Evolutionary conservation across 179 eudicot species (phyloP), one percentile per base, ranked within the genome.

Genomic region (Beta lomatogona): DNA sequence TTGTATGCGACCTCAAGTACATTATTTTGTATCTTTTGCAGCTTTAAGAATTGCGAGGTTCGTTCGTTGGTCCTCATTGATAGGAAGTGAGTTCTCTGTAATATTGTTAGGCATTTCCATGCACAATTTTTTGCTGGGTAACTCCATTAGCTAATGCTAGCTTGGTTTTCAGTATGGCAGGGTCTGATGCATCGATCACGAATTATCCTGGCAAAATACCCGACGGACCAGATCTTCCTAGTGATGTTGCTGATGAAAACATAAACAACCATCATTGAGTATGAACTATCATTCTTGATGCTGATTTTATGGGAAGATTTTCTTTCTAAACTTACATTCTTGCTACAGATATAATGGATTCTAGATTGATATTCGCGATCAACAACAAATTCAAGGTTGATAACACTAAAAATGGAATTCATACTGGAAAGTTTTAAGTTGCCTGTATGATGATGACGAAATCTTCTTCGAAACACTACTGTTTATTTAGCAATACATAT

Each of bases 21-120:
- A 55, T 55, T 72, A 22, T 57, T 77, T 28, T 71, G 55, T 46
- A 13, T 36, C 3, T 36, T 36, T 31, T 87, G 88, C 94, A 95
- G 98, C 64, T 95, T 91, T 80, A 88, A 91, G 11, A 95, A 95
- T 78, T 95, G 98, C 48, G 97, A 95, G 89, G 94, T 95, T 77
- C 97, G 97, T 18, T 93, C 97, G 7, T 86, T 95, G 94, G 89
- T 92, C 76, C 88, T 93, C 57, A 89, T 83, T 15, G 93, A 93
- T 82, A 92, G 73, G 70, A 88, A 94, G 97, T 93, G 73, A 81
- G 86, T 80, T 84, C 21, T 57, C 15, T 44, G 18, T 64, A 22
- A 59, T 71, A n/a, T 48, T 22, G 77, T 36, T 7, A 79, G 55
- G 52, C 64, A 79, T 19, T 75, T n/a, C n/a, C n/a, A n/a, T n/a